Conservation (phyloP, 2,329 filamentous ascomycete species). For the Phaeosphaeriaceae sp. region DNA sequence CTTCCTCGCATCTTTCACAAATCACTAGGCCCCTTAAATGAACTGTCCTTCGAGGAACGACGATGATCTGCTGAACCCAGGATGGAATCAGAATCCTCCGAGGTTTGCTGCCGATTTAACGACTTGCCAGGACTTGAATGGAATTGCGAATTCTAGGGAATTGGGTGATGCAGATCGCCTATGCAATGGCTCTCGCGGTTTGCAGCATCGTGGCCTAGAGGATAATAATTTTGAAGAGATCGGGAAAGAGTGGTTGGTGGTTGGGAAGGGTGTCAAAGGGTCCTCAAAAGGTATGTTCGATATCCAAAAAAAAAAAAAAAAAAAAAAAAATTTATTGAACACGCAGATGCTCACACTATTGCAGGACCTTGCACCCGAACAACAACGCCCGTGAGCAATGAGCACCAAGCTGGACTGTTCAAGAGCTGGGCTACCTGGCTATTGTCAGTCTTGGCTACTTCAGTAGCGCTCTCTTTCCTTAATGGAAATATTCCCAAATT, state of each 20-base stretch:
- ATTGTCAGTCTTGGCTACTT: constrained; percentile 33
- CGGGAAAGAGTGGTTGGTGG: constrained; percentile 14
- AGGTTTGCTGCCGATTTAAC: constrained; percentile 39
- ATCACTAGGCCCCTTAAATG: constrained; percentile 16
- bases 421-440: constrained; percentile 31
- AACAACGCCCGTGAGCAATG: constrained; percentile 20
- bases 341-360: constrained; percentile 12
- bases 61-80: constrained; percentile 30
- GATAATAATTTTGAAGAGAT: constrained; percentile 23
- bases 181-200: constrained; percentile 14
- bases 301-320: neutral
- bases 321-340: no score
- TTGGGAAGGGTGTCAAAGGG: constrained; percentile 37
- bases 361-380: constrained; percentile 40
- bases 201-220: constrained; percentile 22
- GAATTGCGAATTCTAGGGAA: constrained; percentile 40
- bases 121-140: constrained; percentile 39
- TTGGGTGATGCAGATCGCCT: constrained; percentile 31
- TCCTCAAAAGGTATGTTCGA: constrained; percentile 20
- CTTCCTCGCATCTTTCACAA: neutral
- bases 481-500: constrained; percentile 14
- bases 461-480: constrained; percentile 29
- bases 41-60: constrained; percentile 42
- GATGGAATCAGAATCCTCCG: constrained; percentile 41
- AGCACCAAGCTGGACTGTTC: constrained; percentile 24